A percentile compares a stretch with the other conserved stretches of the same genome.
Conservation (phyloP, 805 yeast genomes). For the Zygosaccharomyces bailii region DNA sequence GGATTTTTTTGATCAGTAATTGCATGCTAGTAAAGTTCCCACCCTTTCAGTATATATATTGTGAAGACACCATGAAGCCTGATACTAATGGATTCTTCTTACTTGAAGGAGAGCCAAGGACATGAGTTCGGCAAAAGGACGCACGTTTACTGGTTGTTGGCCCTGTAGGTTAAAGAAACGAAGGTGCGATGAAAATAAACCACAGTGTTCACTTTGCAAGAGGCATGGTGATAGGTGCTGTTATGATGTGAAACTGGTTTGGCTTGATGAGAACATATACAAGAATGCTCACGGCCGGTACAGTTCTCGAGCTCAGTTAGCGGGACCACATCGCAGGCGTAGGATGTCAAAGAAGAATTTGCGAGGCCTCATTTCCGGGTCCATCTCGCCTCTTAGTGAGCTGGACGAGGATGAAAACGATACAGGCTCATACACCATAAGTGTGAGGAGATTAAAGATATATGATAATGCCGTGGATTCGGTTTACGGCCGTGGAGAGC, state of each 20-base stretch:
- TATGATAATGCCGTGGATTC: slow-evolving; percentile 29
- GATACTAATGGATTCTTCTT: too few relatives aligned
- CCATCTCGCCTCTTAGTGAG: background rate
- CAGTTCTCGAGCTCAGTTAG: slow-evolving; percentile 1
- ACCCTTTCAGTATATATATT: background rate
- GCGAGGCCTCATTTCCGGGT: background rate
- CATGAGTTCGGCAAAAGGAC: slow-evolving; percentile 14
- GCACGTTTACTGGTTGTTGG: slow-evolving; percentile 38
- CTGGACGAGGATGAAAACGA: slow-evolving; percentile 5
- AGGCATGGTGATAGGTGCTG: slow-evolving; percentile 29
- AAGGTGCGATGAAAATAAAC: slow-evolving; percentile 32
- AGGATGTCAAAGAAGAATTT: slow-evolving; percentile 5
- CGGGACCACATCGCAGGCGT: background rate
- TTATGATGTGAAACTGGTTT: slow-evolving; percentile 31
- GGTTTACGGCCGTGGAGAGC: slow-evolving; percentile 20
- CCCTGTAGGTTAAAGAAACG: slow-evolving; percentile 35
- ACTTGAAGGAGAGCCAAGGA: too few relatives aligned
- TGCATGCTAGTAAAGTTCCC: background rate
- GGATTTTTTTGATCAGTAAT: background rate
- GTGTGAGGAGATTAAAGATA: slow-evolving; percentile 32
- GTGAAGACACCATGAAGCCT: slow-evolving; percentile 1
- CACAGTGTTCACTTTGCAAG: slow-evolving; percentile 30
- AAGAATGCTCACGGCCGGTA: slow-evolving; percentile 8
- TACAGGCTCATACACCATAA: slow-evolving; percentile 26
- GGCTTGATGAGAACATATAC: slow-evolving; percentile 30